Percentiles rank a stretch among this genome's conserved stretches.
These are phyloP conservation scores for Fusarium albosuccineum DNA, from an alignment of 2,329 filamentous ascomycete species.

Conservation along the genomic window DNA sequence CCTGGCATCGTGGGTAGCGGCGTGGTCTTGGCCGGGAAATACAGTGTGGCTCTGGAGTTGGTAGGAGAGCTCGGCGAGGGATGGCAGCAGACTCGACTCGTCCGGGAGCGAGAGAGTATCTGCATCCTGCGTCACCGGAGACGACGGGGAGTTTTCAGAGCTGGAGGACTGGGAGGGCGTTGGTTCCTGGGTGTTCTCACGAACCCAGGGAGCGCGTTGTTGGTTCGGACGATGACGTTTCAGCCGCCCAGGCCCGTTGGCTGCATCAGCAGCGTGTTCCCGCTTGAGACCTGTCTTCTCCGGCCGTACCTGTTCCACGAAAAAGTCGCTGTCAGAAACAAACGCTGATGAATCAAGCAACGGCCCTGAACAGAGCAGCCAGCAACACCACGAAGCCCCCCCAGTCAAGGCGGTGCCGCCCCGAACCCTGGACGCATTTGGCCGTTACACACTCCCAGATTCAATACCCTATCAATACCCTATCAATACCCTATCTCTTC, in stretches of 20 bases:
- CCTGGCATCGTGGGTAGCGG: constrained; percentile 11
- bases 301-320: constrained; percentile 10
- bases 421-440: neutral
- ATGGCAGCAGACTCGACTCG: neutral
- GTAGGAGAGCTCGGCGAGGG: neutral
- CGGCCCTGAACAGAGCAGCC: neutral
- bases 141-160: neutral
- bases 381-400: neutral
- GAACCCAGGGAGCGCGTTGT: constrained; percentile 9
- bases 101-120: neutral
- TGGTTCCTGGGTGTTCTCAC: neutral
- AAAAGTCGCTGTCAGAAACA: constrained; percentile 28
- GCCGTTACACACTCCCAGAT: constrained; percentile 27
- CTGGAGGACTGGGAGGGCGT: constrained; percentile 2
- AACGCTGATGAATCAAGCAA: neutral
- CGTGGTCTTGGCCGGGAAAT: constrained; percentile 4
- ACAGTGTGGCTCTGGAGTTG: neutral
- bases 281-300: constrained; percentile 20
- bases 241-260: constrained; percentile 7
- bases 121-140: neutral
- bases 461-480: neutral
- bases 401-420: constrained; percentile 13
- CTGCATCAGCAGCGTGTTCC: constrained; percentile 18
- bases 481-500: too few relatives aligned
- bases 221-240: constrained; percentile 31